Percentiles rank a stretch among this genome's conserved stretches.
phyloP scores from a whole-genome alignment of 345 rosid species.

The Arabidopsis arenosa region DNA sequence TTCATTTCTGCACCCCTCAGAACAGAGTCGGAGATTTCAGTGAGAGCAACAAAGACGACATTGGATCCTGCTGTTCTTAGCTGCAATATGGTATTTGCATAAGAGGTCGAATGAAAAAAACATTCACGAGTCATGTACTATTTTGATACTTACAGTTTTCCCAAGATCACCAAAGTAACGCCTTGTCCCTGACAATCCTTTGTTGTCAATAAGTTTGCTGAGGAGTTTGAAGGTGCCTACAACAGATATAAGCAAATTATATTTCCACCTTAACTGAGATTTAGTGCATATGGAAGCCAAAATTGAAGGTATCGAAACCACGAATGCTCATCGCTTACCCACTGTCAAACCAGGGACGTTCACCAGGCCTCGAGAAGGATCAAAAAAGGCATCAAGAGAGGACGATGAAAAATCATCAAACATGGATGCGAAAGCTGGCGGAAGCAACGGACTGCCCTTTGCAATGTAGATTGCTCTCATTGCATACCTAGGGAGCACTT shows the following conservation, averaged over 20 bases:
- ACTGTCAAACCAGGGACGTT: constrained; percentile 80
- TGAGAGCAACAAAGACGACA: constrained; percentile 77
- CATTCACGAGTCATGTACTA: constrained; percentile 17
- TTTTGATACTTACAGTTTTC: constrained; percentile 68
- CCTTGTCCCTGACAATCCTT: constrained; percentile 84
- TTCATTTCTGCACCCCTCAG: constrained; percentile 88
- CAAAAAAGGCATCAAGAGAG: constrained; percentile 93
- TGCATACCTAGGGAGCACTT: constrained; percentile 67
- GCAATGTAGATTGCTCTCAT: constrained; percentile 95
- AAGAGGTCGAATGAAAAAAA: constrained; percentile 27
- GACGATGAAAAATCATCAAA: constrained; percentile 93
- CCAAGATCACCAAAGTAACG: constrained; percentile 95
- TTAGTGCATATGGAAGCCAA: constrained; percentile 23
- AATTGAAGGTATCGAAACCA: constrained; percentile 14
- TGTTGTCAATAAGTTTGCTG: constrained; percentile 71
- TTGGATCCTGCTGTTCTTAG: constrained; percentile 87
- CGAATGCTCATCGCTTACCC: constrained; percentile 54
- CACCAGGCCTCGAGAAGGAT: constrained; percentile 79
- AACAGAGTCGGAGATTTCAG: constrained; percentile 91
- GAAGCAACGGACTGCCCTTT: constrained; percentile 88
- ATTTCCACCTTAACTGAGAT: constrained; percentile 9
- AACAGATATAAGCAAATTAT: constrained; percentile 37
- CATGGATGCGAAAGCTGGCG: constrained; percentile 83
- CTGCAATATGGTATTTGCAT: constrained; percentile 57
- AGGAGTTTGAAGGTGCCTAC: constrained; percentile 86